phyloP scores from a whole-genome alignment of 306 rosid species.

The Argentina anserina region DNA sequence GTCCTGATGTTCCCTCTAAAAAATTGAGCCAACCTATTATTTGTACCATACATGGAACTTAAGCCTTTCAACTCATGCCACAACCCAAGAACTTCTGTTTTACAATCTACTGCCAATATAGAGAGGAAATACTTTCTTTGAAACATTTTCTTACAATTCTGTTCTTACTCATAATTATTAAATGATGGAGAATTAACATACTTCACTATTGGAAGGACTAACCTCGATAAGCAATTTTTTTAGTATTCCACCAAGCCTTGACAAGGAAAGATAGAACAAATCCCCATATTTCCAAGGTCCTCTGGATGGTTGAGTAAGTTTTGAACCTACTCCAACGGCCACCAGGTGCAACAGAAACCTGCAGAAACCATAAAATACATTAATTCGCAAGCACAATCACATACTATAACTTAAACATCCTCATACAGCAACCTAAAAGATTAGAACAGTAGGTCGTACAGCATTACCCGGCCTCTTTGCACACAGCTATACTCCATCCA shows the following conservation, averaged over 20 bases:
- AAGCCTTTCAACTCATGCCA: not conserved
- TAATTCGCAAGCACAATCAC: not conserved
- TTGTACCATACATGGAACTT: not conserved
- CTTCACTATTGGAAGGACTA: constrained; percentile 8
- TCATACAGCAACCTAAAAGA: not conserved
- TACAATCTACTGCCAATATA: not conserved
- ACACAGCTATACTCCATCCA: not conserved
- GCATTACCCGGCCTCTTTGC: not conserved
- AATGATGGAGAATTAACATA: not conserved
- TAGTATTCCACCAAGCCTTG: constrained; percentile 77
- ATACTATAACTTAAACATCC: not conserved
- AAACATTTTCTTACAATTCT: not conserved
- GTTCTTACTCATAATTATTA: not conserved
- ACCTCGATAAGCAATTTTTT: constrained; percentile 84
- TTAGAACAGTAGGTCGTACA: not conserved
- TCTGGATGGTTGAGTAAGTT: constrained; percentile 93
- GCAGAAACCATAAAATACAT: constrained; percentile 24
- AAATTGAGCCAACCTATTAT: not conserved
- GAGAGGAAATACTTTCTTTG: not conserved
- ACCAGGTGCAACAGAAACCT: constrained; percentile 95
- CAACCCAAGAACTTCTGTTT: not conserved
- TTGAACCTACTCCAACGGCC: constrained; percentile 98
- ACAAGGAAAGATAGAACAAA: constrained; percentile 73
- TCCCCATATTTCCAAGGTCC: constrained; percentile 99
- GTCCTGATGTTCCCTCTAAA: not conserved